Percentiles rank a stretch among this genome's conserved stretches.
phyloP scores from a whole-genome alignment of 345 rosid species.

The Physaria fendleri region DNA sequence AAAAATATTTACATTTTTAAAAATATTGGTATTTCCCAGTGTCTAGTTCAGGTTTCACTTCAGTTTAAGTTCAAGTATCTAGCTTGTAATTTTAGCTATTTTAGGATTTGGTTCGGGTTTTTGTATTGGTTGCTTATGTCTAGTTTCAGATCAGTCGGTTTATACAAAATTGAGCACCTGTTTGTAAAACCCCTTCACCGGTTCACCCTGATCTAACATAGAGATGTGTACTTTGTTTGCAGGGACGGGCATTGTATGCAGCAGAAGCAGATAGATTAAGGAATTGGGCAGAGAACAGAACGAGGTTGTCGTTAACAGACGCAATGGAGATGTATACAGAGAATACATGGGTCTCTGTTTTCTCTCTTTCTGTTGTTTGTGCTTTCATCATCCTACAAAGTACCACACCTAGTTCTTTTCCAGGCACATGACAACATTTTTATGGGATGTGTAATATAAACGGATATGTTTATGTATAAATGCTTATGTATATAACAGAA shows the following conservation, averaged over 20 bases:
- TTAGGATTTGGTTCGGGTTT: too few species aligned
- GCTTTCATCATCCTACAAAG: slow-evolving; percentile 81
- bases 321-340: slow-evolving; percentile 95
- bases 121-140: too few species aligned
- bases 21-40: too few species aligned
- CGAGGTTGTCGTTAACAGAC: slow-evolving; percentile 74
- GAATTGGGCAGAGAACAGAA: slow-evolving; percentile 89
- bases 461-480: slow-evolving; percentile 2
- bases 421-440: slow-evolving; percentile 40
- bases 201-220: background rate
- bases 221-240: slow-evolving; percentile 4
- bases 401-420: slow-evolving; percentile 46
- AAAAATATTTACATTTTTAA: too few species aligned
- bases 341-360: slow-evolving; percentile 84
- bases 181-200: too few species aligned
- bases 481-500: background rate
- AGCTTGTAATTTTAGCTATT: too few species aligned
- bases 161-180: background rate
- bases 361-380: slow-evolving; percentile 91
- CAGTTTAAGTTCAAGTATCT: background rate
- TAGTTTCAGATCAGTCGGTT: background rate
- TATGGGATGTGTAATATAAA: background rate
- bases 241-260: slow-evolving; percentile 86
- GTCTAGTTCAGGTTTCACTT: background rate
- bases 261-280: slow-evolving; percentile 86